Conservation (phyloP, 352 stramenopile species). For the Pythium aphanidermatum region DNA sequence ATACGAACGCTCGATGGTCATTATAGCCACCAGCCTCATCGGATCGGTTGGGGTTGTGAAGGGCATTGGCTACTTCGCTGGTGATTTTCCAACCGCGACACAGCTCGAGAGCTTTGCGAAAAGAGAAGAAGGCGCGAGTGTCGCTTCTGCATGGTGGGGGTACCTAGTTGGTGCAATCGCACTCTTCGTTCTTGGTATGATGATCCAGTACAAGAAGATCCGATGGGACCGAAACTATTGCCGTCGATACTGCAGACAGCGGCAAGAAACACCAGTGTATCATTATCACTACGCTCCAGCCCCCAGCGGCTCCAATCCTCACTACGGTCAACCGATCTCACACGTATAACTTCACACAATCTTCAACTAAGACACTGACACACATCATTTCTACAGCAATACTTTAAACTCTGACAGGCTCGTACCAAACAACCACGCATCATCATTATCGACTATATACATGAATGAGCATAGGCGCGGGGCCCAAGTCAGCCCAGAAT, state of each 20-base stretch:
- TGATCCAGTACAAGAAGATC: constrained; percentile 44
- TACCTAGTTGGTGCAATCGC: constrained; percentile 54
- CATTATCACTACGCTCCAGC: background rate
- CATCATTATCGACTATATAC: no score
- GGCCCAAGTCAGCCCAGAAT: no score
- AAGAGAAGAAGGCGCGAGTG: no score
- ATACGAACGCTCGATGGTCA: constrained; percentile 49
- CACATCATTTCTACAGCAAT: no score
- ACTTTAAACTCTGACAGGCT: no score
- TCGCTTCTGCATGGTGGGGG: constrained; percentile 51
- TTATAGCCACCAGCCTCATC: constrained; percentile 40
- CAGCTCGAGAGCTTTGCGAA: no score
- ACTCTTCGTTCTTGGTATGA: constrained; percentile 35
- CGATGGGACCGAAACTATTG: constrained; percentile 9
- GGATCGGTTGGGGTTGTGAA: constrained; percentile 39
- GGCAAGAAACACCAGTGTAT: background rate
- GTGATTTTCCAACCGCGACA: constrained; percentile 44
- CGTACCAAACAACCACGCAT: no score
- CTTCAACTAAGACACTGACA: no score
- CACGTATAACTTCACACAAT: no score
- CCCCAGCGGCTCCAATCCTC: constrained; percentile 3
- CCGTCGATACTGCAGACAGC: constrained; percentile 3
- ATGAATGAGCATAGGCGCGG: no score
- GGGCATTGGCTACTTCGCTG: constrained; percentile 59
- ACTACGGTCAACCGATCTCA: constrained; percentile 18